Evolutionary conservation across 768 basidiomycete genomes (phyloP).

Genomic region (Suillus discolor): DNA sequence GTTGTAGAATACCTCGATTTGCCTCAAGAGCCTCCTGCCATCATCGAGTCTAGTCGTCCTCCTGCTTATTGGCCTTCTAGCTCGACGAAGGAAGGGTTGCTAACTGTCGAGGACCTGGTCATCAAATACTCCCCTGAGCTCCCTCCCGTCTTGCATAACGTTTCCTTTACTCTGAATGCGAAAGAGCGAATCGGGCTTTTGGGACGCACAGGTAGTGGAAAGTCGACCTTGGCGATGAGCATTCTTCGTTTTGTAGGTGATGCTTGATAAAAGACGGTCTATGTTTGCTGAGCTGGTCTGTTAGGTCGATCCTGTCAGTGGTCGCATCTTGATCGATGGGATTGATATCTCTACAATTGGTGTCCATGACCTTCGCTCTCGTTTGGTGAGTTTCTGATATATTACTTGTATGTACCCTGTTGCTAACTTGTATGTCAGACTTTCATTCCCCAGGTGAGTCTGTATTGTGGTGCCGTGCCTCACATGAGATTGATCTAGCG

Average conservation of each 20-base stretch:
- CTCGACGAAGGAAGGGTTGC: conserved; percentile 54
- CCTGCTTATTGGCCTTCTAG: conserved; percentile 95
- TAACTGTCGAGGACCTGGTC: conserved; percentile 74
- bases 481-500: conserved; percentile 1
- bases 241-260: conserved; percentile 75
- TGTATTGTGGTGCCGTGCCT: not conserved
- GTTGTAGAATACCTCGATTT: conserved; percentile 89
- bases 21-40: conserved; percentile 81
- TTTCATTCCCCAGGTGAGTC: conserved; percentile 63
- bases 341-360: conserved; percentile 88
- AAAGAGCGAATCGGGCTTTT: conserved; percentile 79
- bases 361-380: conserved; percentile 78
- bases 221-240: conserved; percentile 86
- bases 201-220: conserved; percentile 83
- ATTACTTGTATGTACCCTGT: conserved; percentile 8
- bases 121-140: conserved; percentile 86
- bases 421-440: conserved; percentile 45
- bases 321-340: conserved; percentile 82
- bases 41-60: conserved; percentile 72
- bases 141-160: conserved; percentile 73
- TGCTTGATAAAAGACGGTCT: not conserved
- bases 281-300: not conserved
- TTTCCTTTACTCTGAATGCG: conserved; percentile 73
- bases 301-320: conserved; percentile 73
- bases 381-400: conserved; percentile 51